phyloP scores from a whole-genome alignment of 148 eudicot genomes.

The Heliamphora exappendiculata region DNA sequence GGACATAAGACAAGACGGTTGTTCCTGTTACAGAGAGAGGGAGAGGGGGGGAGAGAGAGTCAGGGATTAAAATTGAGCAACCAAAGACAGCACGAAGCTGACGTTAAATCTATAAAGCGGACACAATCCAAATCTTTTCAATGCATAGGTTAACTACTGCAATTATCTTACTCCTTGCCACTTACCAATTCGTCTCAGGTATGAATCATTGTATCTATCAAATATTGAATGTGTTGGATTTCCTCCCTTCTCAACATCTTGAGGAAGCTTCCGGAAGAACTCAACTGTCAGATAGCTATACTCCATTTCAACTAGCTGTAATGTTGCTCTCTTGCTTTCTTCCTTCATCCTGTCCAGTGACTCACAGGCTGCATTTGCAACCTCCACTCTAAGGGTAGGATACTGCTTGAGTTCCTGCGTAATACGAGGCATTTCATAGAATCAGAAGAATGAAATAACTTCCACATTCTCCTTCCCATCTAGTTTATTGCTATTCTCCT shows the following conservation, averaged over 20 bases:
- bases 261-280: constrained; percentile 97
- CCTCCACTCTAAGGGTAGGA: constrained; percentile 85
- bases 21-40: constrained; percentile 39
- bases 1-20: constrained; percentile 78
- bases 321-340: constrained; percentile 83
- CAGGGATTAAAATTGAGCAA: not conserved
- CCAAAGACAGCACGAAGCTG: not conserved
- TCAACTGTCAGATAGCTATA: constrained; percentile 83
- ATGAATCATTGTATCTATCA: constrained; percentile 88
- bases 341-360: constrained; percentile 85
- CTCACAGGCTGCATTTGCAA: constrained; percentile 67
- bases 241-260: constrained; percentile 98
- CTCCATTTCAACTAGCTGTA: constrained; percentile 97
- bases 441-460: not conserved
- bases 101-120: not conserved
- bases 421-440: constrained; percentile 2
- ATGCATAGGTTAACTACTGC: not conserved
- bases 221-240: constrained; percentile 96
- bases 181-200: constrained; percentile 87
- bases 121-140: not conserved
- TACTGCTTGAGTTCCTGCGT: constrained; percentile 88
- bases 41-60: not conserved
- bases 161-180: not conserved
- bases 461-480: not conserved
- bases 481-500: constrained; percentile 1